phyloP scores from a whole-genome alignment of 352 stramenopile species.

The Saprolegnia diclina region DNA sequence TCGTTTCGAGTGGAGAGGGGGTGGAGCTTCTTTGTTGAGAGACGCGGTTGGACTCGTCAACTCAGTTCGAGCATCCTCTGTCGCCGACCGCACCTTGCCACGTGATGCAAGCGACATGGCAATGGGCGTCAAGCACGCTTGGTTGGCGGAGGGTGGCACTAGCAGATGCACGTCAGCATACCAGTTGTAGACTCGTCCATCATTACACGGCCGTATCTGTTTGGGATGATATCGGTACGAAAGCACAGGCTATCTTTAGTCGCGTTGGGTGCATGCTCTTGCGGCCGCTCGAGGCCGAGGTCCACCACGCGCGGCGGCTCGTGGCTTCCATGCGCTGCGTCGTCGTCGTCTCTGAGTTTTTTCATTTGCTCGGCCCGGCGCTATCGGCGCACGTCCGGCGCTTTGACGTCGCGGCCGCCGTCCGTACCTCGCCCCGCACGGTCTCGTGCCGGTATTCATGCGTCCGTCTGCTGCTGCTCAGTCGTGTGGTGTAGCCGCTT shows the following conservation, averaged over 20 bases:
- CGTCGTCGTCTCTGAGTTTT: constrained; percentile 39
- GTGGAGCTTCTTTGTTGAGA: no score
- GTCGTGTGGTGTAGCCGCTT: constrained; percentile 35
- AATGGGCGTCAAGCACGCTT: no score
- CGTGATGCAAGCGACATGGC: no score
- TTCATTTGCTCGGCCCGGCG: constrained; percentile 36
- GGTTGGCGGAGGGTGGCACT: no score
- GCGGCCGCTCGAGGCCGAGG: not conserved
- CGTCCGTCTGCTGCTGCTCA: not conserved
- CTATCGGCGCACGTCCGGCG: constrained; percentile 12
- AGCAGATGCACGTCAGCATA: no score
- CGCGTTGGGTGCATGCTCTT: not conserved
- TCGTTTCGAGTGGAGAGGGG: no score
- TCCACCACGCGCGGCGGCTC: constrained; percentile 38
- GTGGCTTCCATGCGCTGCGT: constrained; percentile 46
- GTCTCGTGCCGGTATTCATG: constrained; percentile 6
- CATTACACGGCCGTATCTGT: no score
- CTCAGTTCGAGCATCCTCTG: no score
- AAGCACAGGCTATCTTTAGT: not conserved
- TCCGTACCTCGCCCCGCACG: not conserved
- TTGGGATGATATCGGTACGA: no score
- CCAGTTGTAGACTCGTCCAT: no score
- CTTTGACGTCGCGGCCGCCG: not conserved
- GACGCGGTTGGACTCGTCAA: no score
- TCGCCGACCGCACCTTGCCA: no score